Evolutionary conservation across 225 moss, liverwort and hornwort species (phyloP).

Genomic region (Physcomitrellopsis africana): DNA sequence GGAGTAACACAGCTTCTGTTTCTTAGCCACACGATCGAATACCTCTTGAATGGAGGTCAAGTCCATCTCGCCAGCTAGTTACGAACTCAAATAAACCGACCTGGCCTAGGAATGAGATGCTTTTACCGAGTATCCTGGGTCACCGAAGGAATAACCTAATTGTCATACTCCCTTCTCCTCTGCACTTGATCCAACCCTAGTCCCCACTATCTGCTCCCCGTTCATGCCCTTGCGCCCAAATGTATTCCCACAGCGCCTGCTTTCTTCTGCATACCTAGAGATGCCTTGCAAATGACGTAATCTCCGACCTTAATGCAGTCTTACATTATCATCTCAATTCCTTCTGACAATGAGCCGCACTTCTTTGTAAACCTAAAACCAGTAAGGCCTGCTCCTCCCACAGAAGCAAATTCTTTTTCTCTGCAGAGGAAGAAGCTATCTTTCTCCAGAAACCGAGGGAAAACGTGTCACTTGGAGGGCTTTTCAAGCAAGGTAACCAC

Average conservation of each 20-base stretch:
- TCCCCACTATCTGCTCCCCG: not conserved
- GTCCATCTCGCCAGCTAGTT: slow-evolving; percentile 60
- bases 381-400: too few relatives aligned
- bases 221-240: not conserved
- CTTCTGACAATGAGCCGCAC: slow-evolving; percentile 3
- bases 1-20: slow-evolving; percentile 85
- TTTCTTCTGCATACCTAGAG: slow-evolving; percentile 15
- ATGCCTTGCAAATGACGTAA: slow-evolving; percentile 24
- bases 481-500: not conserved
- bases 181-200: not conserved
- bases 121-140: slow-evolving; percentile 11
- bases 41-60: slow-evolving; percentile 90
- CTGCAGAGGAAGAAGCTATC: too few relatives aligned
- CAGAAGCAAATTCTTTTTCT: too few relatives aligned
- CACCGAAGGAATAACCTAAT: slow-evolving; percentile 29
- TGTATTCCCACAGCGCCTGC: not conserved
- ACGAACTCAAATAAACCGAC: not conserved
- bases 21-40: slow-evolving; percentile 95
- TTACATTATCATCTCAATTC: not conserved
- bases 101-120: slow-evolving; percentile 1
- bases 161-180: slow-evolving; percentile 32
- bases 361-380: not conserved
- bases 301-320: slow-evolving; percentile 38
- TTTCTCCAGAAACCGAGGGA: not conserved
- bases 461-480: not conserved